phyloP scores from a whole-genome alignment of 140 eudicot genomes.

The Cichorium intybus region DNA sequence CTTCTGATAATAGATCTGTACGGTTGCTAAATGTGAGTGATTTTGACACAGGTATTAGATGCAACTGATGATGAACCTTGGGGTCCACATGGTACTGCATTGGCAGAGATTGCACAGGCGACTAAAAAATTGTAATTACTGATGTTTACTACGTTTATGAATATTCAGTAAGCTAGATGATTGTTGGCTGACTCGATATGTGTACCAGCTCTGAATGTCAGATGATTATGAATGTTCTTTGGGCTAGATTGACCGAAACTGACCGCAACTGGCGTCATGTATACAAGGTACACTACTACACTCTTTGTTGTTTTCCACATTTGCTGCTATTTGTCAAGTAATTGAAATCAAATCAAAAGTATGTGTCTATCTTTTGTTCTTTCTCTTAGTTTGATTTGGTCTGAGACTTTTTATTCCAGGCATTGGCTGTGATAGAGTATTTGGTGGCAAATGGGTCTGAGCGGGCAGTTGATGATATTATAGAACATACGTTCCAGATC shows the following conservation, averaged over 20 bases:
- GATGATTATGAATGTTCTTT: slow-evolving; percentile 93
- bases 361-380: not conserved
- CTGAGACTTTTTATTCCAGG: slow-evolving; percentile 39
- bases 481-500: slow-evolving; percentile 91
- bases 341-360: no score
- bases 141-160: not conserved
- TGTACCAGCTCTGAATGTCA: slow-evolving; percentile 90
- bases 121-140: slow-evolving; percentile 85
- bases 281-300: slow-evolving; percentile 60
- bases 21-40: slow-evolving; percentile 5
- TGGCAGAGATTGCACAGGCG: slow-evolving; percentile 97
- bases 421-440: slow-evolving; percentile 93
- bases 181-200: slow-evolving; percentile 28
- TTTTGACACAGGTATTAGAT: slow-evolving; percentile 75
- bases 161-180: not conserved
- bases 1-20: not conserved
- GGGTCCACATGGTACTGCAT: slow-evolving; percentile 99
- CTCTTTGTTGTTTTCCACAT: slow-evolving; percentile 2
- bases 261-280: slow-evolving; percentile 95
- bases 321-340: slow-evolving; percentile 2
- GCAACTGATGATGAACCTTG: slow-evolving; percentile 99
- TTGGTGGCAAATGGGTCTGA: slow-evolving; percentile 98
- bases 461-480: slow-evolving; percentile 95
- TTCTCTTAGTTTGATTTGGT: slow-evolving; percentile 11
- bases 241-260: slow-evolving; percentile 93